Base-by-base conservation (phyloP, 768 basidiomycete species). In the Mycena galericulata region DNA sequence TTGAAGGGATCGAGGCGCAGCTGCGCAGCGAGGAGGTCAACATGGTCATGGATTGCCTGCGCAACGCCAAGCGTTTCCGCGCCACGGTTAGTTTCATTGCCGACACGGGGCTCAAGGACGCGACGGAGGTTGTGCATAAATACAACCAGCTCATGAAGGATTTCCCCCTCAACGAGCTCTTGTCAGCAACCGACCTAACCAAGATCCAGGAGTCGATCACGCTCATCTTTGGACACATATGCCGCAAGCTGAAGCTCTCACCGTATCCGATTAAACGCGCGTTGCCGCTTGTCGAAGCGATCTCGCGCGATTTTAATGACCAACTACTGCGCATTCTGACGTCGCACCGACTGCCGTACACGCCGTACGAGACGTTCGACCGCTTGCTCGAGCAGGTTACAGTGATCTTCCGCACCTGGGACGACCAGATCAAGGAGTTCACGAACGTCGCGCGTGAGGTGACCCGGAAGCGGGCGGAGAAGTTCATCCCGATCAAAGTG, bases 111-210 rank as follows among this genome's bases (percentile, higher is more conserved):
- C 79, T 99, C 70, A 97, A 96, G 79, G 95, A 97, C 74, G 95
- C 97, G 11, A 93, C 92, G 49, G 96, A 98, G 74, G 83, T 90
- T 4, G 97, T 98, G 14, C 96, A 97, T 85, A 98, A 98, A 79
- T 97, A 98, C 84, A 99, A 99, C 75, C 92, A 94, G 69, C 86
- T 99, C 63, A 99, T 99, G 98, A 98, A 97, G 81, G 98, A 99
- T 76, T 99, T 99, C 74, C 98, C 98, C 0, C 85, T 99, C 30
- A 98, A 99, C 77, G 97, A 98, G 76, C 89, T 99, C 22, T 87
- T 99, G 29, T 95, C 97, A 11, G 96, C 98, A 1, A 98, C 98
- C 3, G 98, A 99, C 78, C 88, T 99, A 2, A 93, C 94, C 77
- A 98, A 97, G 83, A 92, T 99, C 40, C 92, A 97, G 76, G 96